These are phyloP conservation scores for Pseudopediastrum boryanum DNA, from an alignment of 139 green algal species.

Conservation along the genomic window DNA sequence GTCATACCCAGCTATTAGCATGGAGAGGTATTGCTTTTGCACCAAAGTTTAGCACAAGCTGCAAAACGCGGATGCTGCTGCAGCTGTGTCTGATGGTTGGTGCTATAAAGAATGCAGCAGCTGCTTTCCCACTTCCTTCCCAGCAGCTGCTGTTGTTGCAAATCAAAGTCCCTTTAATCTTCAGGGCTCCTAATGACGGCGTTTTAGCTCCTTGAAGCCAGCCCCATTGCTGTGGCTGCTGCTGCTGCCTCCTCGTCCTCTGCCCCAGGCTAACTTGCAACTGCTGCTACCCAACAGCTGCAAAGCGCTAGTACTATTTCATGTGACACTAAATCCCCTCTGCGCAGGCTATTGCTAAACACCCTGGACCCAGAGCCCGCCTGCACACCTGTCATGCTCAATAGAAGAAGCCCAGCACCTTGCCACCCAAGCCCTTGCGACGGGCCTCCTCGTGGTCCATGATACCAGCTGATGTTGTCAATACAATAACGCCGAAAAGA, in stretches of 20 bases:
- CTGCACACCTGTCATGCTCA: slow-evolving; percentile 46
- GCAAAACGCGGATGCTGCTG: too few species aligned
- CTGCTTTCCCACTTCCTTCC: too few species aligned
- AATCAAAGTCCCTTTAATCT: too few species aligned
- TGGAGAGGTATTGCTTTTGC: slow-evolving; percentile 15
- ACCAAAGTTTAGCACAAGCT: slow-evolving; percentile 40
- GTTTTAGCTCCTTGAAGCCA: too few species aligned
- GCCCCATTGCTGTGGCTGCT: background rate
- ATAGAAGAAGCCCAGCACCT: slow-evolving; percentile 96
- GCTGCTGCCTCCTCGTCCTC: background rate
- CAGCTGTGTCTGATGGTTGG: too few species aligned
- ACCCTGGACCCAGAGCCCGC: background rate
- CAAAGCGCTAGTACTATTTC: too few species aligned
- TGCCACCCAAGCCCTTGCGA: slow-evolving; percentile 96
- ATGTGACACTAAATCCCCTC: too few species aligned
- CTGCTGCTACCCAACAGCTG: background rate
- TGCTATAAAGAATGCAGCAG: too few species aligned
- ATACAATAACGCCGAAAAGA: slow-evolving; percentile 97
- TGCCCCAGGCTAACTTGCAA: background rate
- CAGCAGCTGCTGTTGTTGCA: too few species aligned
- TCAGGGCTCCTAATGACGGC: too few species aligned
- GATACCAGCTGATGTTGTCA: slow-evolving; percentile 97
- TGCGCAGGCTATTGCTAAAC: too few species aligned
- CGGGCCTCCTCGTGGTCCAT: slow-evolving; percentile 99
- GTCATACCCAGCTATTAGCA: slow-evolving; percentile 31